Evolutionary conservation across 179 eudicot genomes (phyloP), one percentile per base, ranked within the genome.

Genomic region (Silene coronaria): DNA sequence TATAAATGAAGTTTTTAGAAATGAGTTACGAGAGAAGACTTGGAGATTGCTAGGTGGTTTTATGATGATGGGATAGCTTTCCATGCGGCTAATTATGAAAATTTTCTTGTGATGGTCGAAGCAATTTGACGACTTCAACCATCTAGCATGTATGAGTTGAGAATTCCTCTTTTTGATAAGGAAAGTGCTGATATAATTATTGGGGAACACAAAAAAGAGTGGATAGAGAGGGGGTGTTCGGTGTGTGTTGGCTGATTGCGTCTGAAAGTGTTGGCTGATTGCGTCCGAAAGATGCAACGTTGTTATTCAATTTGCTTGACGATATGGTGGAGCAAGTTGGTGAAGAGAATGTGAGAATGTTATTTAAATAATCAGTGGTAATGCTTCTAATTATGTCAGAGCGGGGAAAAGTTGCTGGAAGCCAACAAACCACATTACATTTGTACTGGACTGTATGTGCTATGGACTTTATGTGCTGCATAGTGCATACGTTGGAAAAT

Each of bases 191-290:
- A 48, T 17, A 17, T 28, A 13, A 9, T 8, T 6, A 5, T 71
- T 68, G 32, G 64, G 13, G 72, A 70, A 22, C 84, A 78, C 27
- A 78, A 42, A n/a, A 69, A 74, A 53, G 79, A 78, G 30, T 75
- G 82, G 81, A 51, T 27, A 27, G 45, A 48, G 30, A 61, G 12
- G 9, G 82, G 79, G 17, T 78, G 76, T 7, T 64, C 84, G 32
- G 72, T 80, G 63, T 76, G 36, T n/a, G 77, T 73, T 80, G 77
- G 83, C 5, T 32, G 36, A 4, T 32, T 32, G 36, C n/a, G n/a
- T n/a, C n/a, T n/a, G n/a, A n/a, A n/a, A n/a, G 36, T n/a, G 77
- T 73, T 80, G 77, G 83, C 5, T 32, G 36, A 4, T 32, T 32
- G 36, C n/a, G n/a, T n/a, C n/a, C n/a, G 5, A 3, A 6, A 3